Conservation (phyloP, 805 yeast genomes). For the Diddensiella transvaalensis region DNA sequence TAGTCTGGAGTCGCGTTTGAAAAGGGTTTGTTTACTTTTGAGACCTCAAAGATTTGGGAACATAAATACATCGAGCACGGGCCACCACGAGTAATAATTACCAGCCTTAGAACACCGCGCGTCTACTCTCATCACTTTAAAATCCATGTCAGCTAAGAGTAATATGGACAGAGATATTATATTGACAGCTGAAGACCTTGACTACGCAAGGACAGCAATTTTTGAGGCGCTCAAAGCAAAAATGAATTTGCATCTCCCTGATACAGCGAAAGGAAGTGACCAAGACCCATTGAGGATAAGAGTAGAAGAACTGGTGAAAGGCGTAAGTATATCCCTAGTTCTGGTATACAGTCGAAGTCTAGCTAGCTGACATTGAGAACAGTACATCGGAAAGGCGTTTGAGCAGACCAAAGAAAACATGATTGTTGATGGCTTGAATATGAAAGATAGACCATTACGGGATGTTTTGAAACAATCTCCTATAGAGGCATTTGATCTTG, state of each 20-base stretch:
- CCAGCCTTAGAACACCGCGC: background rate
- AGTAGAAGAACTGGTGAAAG: conserved; percentile 36
- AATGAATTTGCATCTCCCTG: conserved; percentile 48
- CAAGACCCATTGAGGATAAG: conserved; percentile 45
- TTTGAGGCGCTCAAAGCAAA: conserved; percentile 41
- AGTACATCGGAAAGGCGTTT: conserved; percentile 49
- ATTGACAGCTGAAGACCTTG: conserved; percentile 39
- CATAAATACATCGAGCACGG: too few relatives aligned
- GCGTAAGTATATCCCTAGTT: too few relatives aligned
- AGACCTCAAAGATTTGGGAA: too few relatives aligned
- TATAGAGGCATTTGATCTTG: conserved; percentile 69
- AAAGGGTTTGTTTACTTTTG: background rate
- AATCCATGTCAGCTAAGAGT: too few relatives aligned
- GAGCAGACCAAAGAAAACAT: conserved; percentile 55
- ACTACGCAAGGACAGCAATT: conserved; percentile 45
- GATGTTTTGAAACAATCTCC: conserved; percentile 21
- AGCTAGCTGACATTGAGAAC: too few relatives aligned
- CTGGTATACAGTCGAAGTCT: too few relatives aligned
- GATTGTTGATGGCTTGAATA: conserved; percentile 53
- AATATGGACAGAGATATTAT: background rate
- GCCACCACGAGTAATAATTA: too few relatives aligned
- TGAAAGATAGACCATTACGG: conserved; percentile 30
- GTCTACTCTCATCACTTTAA: too few relatives aligned
- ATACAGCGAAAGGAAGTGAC: conserved; percentile 12
- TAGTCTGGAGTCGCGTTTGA: too few relatives aligned